Percentiles rank a stretch among this genome's conserved stretches.
Evolutionary conservation across 345 rosid genomes (phyloP).

Genomic region (Cardamine occulta): DNA sequence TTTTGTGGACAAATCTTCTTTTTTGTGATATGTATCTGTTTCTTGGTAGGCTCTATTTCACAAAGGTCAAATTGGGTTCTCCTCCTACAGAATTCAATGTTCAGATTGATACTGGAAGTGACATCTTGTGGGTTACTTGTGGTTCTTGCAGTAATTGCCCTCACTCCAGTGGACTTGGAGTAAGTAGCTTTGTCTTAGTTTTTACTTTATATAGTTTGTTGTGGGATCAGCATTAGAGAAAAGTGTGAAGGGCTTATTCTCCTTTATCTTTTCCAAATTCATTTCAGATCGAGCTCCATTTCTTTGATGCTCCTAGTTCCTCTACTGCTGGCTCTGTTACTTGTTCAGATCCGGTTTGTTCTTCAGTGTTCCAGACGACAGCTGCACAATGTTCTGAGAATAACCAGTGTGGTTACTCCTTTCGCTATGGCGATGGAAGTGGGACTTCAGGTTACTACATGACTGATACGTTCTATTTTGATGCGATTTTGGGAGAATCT

Average conservation of each 20-base stretch:
- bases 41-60: slow-evolving; percentile 81
- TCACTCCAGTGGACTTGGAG: slow-evolving; percentile 87
- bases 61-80: slow-evolving; percentile 90
- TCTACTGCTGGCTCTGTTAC: slow-evolving; percentile 64
- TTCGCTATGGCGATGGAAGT: slow-evolving; percentile 92
- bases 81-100: slow-evolving; percentile 96
- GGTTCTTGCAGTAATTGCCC: slow-evolving; percentile 85
- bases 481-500: slow-evolving; percentile 72
- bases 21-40: slow-evolving; percentile 32
- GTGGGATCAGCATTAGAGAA: slow-evolving; percentile 12
- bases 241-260: slow-evolving; percentile 22
- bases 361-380: slow-evolving; percentile 61
- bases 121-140: slow-evolving; percentile 90
- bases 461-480: slow-evolving; percentile 68
- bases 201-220: slow-evolving; percentile 2
- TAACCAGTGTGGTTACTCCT: slow-evolving; percentile 81
- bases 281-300: slow-evolving; percentile 74
- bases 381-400: slow-evolving; percentile 70
- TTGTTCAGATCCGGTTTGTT: slow-evolving; percentile 59
- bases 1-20: not conserved
- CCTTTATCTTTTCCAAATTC: not conserved
- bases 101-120: slow-evolving; percentile 99
- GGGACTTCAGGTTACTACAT: slow-evolving; percentile 93
- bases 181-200: slow-evolving; percentile 46
- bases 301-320: slow-evolving; percentile 72